Evolutionary conservation across 1,139 yeast species (phyloP).

Genomic region (Nakaseomyces bracarensis): DNA sequence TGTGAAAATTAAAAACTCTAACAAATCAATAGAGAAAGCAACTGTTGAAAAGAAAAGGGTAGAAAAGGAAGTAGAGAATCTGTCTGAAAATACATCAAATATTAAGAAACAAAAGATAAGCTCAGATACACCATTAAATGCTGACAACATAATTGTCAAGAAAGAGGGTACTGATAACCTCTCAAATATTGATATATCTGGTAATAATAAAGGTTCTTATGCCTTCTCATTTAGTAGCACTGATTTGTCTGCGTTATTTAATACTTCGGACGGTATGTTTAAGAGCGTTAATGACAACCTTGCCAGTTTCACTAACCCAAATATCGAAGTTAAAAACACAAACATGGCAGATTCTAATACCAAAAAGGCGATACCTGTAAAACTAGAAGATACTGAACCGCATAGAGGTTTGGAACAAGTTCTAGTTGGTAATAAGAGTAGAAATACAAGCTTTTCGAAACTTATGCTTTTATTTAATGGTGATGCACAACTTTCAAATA

Average conservation of each 20-base stretch:
- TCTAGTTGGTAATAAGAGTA: background rate
- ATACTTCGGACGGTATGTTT: conserved; percentile 8
- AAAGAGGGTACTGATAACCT: background rate
- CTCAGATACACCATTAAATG: no score
- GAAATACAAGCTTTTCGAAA: conserved; percentile 7
- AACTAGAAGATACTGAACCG: background rate
- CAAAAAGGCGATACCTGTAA: background rate
- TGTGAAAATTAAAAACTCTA: background rate
- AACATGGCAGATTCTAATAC: background rate
- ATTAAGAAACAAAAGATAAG: background rate
- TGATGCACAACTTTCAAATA: conserved; percentile 2
- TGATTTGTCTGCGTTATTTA: conserved; percentile 23
- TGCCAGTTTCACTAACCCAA: background rate
- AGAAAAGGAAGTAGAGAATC: background rate
- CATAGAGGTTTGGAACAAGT: conserved; percentile 2
- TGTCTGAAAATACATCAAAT: background rate
- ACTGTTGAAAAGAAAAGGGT: background rate
- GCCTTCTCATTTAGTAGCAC: conserved; percentile 22
- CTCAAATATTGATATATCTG: background rate
- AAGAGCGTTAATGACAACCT: background rate
- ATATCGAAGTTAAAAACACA: background rate
- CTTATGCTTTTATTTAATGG: conserved; percentile 7
- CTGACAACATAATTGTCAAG: background rate
- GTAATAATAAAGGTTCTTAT: conserved; percentile 20
- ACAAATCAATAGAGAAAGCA: conserved; percentile 1